Base-by-base conservation (phyloP, 495 filamentous ascomycete species). In the Daldinia vernicosa region DNA sequence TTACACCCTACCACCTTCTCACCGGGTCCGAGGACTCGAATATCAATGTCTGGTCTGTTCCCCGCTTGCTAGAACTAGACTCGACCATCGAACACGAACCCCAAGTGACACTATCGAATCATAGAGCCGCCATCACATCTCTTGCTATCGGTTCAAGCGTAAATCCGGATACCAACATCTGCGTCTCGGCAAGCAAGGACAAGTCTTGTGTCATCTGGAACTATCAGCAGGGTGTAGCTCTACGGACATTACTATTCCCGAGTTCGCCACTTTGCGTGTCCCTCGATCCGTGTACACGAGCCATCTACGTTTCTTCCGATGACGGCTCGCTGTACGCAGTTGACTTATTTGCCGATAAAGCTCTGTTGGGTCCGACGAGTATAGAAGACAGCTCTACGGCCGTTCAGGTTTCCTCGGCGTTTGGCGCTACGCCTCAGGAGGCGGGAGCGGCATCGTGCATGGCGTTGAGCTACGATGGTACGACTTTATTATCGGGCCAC, bases 11-110 rank as follows among this genome's bases (percentile, higher is more conserved):
- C 70, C 92, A 95, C 77, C 82, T 98, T 56, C 84, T 97, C 26
- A 94, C 94, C 2, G 95, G 93, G 40, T 97, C 95, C 8, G 83
- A 90, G 66, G 95, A 98, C 77, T 92, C 95, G 14, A 93, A 90
- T 73, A 85, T 97, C 56, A 91, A 96, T 78, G 88, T 97, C 60
- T 98, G 95, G 95, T 93, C 92, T 6, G 74, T 98, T 19, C 82
- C 89, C 1, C 81, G 85, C 35, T 84, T 99, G 8, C 83, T 98
- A 7, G 76, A 89, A 80, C 72, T 88, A 74, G 69, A 88, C 83
- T 63, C 82, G 6, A 77, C 80, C 19, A 81, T 80, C 62, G 83
- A 84, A 67, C 83, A 81, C 62, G 84, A 86, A 67, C 87, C 89
- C 6, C 80, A 90, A 35, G 88, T 88, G 30, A 93, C 88, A 6